Conservation (phyloP, 1,139 yeast genomes). For the Oligophagozyma castellii region DNA sequence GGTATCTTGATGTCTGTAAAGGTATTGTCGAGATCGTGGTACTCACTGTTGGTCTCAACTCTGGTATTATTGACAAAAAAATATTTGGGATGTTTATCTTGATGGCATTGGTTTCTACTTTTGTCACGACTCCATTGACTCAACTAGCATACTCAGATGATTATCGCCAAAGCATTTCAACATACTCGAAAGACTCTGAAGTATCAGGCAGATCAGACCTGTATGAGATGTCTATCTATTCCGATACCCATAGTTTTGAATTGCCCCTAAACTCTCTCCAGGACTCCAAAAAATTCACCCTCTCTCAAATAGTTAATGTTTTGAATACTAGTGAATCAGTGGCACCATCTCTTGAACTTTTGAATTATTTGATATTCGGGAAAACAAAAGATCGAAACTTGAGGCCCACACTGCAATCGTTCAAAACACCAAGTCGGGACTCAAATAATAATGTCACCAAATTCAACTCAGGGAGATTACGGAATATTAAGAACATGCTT, state of each 20-base stretch:
- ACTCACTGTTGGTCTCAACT: slow-evolving; percentile 55
- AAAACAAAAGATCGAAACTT: slow-evolving; percentile 2
- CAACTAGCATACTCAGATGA: slow-evolving; percentile 43
- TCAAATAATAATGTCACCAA: no score
- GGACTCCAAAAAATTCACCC: slow-evolving; percentile 17
- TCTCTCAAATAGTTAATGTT: slow-evolving; percentile 11
- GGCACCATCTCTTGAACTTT: slow-evolving; percentile 16
- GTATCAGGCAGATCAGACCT: slow-evolving; percentile 27
- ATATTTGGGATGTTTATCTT: slow-evolving; percentile 70
- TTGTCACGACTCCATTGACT: slow-evolving; percentile 62
- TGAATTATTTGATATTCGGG: slow-evolving; percentile 16
- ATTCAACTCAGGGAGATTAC: slow-evolving; percentile 8
- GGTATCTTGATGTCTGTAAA: slow-evolving; percentile 83
- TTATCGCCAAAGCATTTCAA: slow-evolving; percentile 40
- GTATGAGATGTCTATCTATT: slow-evolving; percentile 14
- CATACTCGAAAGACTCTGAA: slow-evolving; percentile 11
- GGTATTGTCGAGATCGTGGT: slow-evolving; percentile 79
- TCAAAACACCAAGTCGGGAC: no score
- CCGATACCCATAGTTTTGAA: no score
- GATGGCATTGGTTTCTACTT: slow-evolving; percentile 67
- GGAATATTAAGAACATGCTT: slow-evolving; percentile 9
- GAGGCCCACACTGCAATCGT: no score
- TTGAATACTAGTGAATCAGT: slow-evolving; percentile 19
- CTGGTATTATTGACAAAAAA: slow-evolving; percentile 47
- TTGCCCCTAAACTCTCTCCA: no score